Percentiles rank a stretch among this genome's conserved stretches.
Conservation (phyloP, 2,329 filamentous ascomycete species). For the Sporothrix brunneoviolacea region DNA sequence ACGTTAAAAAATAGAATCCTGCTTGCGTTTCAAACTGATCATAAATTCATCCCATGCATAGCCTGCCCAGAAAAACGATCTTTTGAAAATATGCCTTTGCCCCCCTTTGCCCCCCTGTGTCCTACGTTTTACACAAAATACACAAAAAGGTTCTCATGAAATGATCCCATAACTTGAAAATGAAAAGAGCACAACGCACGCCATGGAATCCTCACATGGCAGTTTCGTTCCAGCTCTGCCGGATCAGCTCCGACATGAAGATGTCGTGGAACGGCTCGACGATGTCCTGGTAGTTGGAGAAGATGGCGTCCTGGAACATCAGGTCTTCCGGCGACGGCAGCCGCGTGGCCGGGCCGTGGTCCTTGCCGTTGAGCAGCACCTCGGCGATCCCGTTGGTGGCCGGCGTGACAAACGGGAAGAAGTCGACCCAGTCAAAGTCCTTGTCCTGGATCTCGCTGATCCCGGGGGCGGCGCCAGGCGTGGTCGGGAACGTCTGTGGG, state of each 20-base stretch:
- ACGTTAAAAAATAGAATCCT: too few relatives aligned
- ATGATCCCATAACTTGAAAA: too few relatives aligned
- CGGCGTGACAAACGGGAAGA: constrained; percentile 8
- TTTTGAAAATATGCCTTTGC: too few relatives aligned
- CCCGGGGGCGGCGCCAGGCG: not conserved
- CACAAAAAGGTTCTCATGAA: too few relatives aligned
- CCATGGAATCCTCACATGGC: not conserved
- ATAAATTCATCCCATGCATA: too few relatives aligned
- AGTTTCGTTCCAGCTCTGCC: not conserved
- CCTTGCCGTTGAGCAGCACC: constrained; percentile 2
- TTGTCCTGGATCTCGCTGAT: not conserved
- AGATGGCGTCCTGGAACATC: constrained; percentile 1
- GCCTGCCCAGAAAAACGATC: too few relatives aligned
- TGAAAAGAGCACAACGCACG: too few relatives aligned
- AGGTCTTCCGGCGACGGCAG: constrained; percentile 2
- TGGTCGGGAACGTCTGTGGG: not conserved
- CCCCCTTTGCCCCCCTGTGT: too few relatives aligned
- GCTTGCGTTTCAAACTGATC: too few relatives aligned
- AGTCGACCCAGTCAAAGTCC: constrained; percentile 5
- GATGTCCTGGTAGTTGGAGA: constrained; percentile 4
- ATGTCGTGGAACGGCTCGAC: constrained; percentile 6
- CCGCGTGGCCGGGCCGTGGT: constrained; percentile 2
- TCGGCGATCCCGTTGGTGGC: constrained; percentile 4
- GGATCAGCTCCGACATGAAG: constrained; percentile 2
- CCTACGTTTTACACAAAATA: too few relatives aligned